phyloP scores from a whole-genome alignment of 2,329 filamentous ascomycete species.

The Podosphaera fusca region DNA sequence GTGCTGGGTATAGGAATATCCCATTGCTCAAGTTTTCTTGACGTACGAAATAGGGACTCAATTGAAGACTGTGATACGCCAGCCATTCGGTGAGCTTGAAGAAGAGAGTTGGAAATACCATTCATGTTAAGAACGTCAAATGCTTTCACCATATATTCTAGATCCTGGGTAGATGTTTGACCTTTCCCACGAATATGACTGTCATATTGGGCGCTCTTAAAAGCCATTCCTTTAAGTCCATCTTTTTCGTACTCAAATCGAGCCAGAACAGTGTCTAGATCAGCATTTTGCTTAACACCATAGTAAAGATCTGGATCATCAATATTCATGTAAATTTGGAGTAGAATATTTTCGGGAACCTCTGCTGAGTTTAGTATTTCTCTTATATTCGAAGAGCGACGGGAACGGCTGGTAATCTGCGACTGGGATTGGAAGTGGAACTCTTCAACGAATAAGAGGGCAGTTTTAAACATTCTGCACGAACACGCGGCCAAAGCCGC shows the following conservation, averaged over 20 bases:
- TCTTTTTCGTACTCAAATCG: slow-evolving; percentile 78
- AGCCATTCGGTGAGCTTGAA: slow-evolving; percentile 40
- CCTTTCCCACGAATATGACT: slow-evolving; percentile 48
- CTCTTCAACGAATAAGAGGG: slow-evolving; percentile 63
- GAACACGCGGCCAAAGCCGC: slow-evolving; percentile 48
- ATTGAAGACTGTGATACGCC: slow-evolving; percentile 34
- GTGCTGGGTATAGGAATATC: slow-evolving; percentile 53
- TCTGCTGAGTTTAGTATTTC: slow-evolving; percentile 17
- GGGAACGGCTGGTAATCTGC: slow-evolving; percentile 37
- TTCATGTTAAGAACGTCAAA: slow-evolving; percentile 64
- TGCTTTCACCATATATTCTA: slow-evolving; percentile 48
- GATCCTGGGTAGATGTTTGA: slow-evolving; percentile 31
- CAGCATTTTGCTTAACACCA: slow-evolving; percentile 59
- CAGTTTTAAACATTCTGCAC: slow-evolving; percentile 73
- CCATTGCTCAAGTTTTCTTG: slow-evolving; percentile 73
- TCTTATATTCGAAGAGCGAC: slow-evolving; percentile 38
- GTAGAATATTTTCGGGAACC: slow-evolving; percentile 43
- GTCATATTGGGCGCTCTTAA: slow-evolving; percentile 78
- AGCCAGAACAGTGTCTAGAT: slow-evolving; percentile 52
- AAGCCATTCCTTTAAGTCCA: slow-evolving; percentile 67
- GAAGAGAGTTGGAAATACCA: slow-evolving; percentile 60
- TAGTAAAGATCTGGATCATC: slow-evolving; percentile 96
- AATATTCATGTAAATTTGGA: slow-evolving; percentile 72
- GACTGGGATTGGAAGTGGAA: slow-evolving; percentile 31
- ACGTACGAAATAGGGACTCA: slow-evolving; percentile 56